Evolutionary conservation across 2,329 filamentous ascomycete species (phyloP).

Genomic region (Hirsutella rhossiliensis): DNA sequence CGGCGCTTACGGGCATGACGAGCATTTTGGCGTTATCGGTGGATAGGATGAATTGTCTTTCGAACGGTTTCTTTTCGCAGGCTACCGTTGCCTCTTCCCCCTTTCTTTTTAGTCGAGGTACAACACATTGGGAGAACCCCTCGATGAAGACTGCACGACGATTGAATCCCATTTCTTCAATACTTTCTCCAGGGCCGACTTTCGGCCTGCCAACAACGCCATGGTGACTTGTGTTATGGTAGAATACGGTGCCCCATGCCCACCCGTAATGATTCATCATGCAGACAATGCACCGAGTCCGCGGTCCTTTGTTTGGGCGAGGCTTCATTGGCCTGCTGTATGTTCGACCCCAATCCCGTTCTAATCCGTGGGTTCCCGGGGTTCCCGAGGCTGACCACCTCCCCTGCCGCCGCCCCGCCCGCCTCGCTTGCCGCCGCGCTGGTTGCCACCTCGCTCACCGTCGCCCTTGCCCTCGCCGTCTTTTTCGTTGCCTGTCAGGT

Average conservation of each 20-base stretch:
- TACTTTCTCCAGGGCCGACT: constrained; percentile 18
- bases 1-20: constrained; percentile 23
- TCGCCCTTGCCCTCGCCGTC: constrained; percentile 35
- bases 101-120: constrained; percentile 2
- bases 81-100: constrained; percentile 5
- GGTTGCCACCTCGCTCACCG: constrained; percentile 28
- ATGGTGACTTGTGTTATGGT: constrained; percentile 16
- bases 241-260: constrained; percentile 19
- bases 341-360: constrained; percentile 1
- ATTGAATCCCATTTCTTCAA: constrained; percentile 19
- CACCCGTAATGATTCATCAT: constrained; percentile 6
- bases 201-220: constrained; percentile 25
- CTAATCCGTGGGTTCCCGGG: constrained; percentile 23
- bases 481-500: constrained; percentile 40
- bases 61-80: constrained; percentile 13
- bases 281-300: neutral
- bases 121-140: constrained; percentile 1
- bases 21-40: constrained; percentile 27
- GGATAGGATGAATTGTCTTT: constrained; percentile 21
- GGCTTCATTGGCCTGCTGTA: neutral
- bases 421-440: constrained; percentile 38
- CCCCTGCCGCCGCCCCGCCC: constrained; percentile 38
- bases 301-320: neutral
- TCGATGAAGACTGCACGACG: constrained; percentile 10
- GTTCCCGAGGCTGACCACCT: constrained; percentile 34